These are phyloP conservation scores for Yarrowia sp. DNA, from an alignment of 805 yeast species.

Conservation along the genomic window DNA sequence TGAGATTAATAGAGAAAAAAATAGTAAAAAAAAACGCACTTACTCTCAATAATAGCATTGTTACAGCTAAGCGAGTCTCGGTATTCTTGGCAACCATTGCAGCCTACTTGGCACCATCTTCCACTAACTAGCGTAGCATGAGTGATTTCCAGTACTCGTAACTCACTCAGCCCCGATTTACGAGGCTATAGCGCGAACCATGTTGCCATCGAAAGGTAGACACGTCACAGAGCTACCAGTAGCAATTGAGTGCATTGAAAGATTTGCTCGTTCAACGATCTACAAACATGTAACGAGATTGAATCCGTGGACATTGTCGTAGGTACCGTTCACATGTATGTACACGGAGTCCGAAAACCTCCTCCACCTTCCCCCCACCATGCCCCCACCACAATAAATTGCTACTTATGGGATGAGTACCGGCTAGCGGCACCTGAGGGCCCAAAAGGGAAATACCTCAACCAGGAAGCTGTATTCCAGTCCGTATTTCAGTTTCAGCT, in stretches of 20 bases:
- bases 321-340: too few relatives aligned
- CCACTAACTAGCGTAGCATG: background rate
- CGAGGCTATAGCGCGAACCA: background rate
- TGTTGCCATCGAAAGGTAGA: background rate
- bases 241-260: background rate
- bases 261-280: background rate
- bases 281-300: too few relatives aligned
- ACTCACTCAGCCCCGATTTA: slow-evolving; percentile 4
- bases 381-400: slow-evolving; percentile 1
- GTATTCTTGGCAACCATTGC: too few relatives aligned
- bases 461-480: background rate
- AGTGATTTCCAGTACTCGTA: background rate
- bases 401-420: background rate
- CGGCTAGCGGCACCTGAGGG: too few relatives aligned
- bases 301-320: too few relatives aligned
- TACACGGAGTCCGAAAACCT: too few relatives aligned
- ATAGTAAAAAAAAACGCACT: too few relatives aligned
- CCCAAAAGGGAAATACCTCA: slow-evolving; percentile 7
- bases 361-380: background rate
- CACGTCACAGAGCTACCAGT: background rate
- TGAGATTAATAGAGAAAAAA: too few relatives aligned
- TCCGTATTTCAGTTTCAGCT: too few relatives aligned
- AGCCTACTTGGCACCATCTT: too few relatives aligned
- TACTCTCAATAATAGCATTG: too few relatives aligned
- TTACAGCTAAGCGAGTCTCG: too few relatives aligned